These are phyloP conservation scores for Botrytis squamosa DNA, from an alignment of 2,329 filamentous ascomycete genomes.

Conservation along the genomic window DNA sequence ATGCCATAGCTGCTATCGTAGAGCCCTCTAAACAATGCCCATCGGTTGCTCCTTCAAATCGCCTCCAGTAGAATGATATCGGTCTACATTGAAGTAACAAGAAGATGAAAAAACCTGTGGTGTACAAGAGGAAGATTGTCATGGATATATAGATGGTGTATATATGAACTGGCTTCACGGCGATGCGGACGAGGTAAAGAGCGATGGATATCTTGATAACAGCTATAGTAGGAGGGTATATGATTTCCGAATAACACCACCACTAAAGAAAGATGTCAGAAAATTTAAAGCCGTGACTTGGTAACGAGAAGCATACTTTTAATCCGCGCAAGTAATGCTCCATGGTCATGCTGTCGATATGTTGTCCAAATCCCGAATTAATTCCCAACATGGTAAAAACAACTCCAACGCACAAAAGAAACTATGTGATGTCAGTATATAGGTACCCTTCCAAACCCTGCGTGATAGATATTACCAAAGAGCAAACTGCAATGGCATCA, in stretches of 20 bases:
- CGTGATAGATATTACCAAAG: slow-evolving; percentile 42
- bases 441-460: neutral
- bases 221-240: slow-evolving; percentile 46
- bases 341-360: slow-evolving; percentile 21
- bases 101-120: slow-evolving; percentile 26
- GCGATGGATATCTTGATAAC: slow-evolving; percentile 25
- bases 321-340: slow-evolving; percentile 23
- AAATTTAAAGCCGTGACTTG: neutral
- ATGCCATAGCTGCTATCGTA: slow-evolving; percentile 38
- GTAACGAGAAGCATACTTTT: slow-evolving; percentile 24
- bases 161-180: slow-evolving; percentile 8
- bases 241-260: slow-evolving; percentile 36
- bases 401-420: slow-evolving; percentile 26
- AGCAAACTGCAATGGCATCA: slow-evolving; percentile 49
- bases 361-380: slow-evolving; percentile 29
- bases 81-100: slow-evolving; percentile 32
- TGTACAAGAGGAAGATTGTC: slow-evolving; percentile 37
- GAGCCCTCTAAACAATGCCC: slow-evolving; percentile 38
- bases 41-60: slow-evolving; percentile 29
- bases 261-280: slow-evolving; percentile 22
- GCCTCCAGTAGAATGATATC: slow-evolving; percentile 41
- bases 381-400: slow-evolving; percentile 29
- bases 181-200: slow-evolving; percentile 19
- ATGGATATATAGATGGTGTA: slow-evolving; percentile 11
- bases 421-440: slow-evolving; percentile 21